A percentile compares a stretch with the other conserved stretches of the same genome.
These are phyloP conservation scores for Aspergillus intermedius DNA, from an alignment of 2,329 filamentous ascomycete genomes.

Conservation along the genomic window DNA sequence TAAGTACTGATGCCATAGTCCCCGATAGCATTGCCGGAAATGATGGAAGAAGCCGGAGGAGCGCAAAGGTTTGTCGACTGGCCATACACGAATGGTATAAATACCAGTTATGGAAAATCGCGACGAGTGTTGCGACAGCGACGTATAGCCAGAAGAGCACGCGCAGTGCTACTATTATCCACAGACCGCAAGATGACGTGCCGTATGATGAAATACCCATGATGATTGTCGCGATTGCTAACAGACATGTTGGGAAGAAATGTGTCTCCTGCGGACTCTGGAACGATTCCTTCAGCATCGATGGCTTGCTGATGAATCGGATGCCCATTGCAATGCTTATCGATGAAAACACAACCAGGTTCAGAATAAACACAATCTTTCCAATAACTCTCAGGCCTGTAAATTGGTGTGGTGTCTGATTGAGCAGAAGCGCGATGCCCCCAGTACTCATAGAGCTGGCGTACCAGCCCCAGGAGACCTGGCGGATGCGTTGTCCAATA, in stretches of 20 bases:
- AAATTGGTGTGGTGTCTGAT: slow-evolving; percentile 56
- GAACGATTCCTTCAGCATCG: slow-evolving; percentile 45
- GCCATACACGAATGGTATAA: slow-evolving; percentile 4
- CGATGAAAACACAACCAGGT: slow-evolving; percentile 55
- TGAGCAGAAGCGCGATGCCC: slow-evolving; percentile 57
- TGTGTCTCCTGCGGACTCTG: slow-evolving; percentile 59
- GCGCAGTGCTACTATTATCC: slow-evolving; percentile 52
- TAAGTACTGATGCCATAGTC: slow-evolving; percentile 30
- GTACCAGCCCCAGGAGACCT: slow-evolving; percentile 64
- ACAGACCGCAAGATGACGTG: slow-evolving; percentile 48
- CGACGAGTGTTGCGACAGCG: slow-evolving; percentile 30
- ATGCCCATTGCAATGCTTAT: slow-evolving; percentile 48
- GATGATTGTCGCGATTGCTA: slow-evolving; percentile 59
- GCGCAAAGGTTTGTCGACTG: slow-evolving; percentile 14
- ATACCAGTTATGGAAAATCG: slow-evolving; percentile 4
- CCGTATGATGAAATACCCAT: slow-evolving; percentile 59
- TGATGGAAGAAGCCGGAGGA: slow-evolving; percentile 10
- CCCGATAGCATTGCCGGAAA: slow-evolving; percentile 32
- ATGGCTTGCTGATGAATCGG: slow-evolving; percentile 53
- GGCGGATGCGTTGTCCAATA: slow-evolving; percentile 15
- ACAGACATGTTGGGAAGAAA: slow-evolving; percentile 61
- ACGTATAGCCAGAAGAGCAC: slow-evolving; percentile 63
- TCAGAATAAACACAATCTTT: slow-evolving; percentile 58
- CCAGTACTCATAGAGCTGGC: slow-evolving; percentile 66
- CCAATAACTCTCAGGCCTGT: slow-evolving; percentile 56